Base-by-base conservation (phyloP, 805 yeast species). In the Yarrowia bubula region DNA sequence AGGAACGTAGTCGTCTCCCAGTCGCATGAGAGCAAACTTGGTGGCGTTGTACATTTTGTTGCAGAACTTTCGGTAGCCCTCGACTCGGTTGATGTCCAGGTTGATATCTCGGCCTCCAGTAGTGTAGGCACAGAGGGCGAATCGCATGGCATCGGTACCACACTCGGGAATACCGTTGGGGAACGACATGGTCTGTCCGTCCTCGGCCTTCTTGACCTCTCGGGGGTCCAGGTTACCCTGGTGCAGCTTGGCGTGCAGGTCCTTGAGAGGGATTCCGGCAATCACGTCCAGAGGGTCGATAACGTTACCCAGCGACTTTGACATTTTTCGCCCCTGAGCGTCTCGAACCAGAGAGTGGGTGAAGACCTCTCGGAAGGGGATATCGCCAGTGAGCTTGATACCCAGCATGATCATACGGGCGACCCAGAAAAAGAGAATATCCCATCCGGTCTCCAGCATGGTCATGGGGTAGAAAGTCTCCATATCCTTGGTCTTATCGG, bases 31-130 rank as follows among this genome's bases (percentile, higher is more conserved):
- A 47, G 92, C 98, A 74, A 95, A 95, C 80, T 95, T 95, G 68
- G 98, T 92, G 64, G 99, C 99, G 81, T 95, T 98, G 83, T 91
- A 95, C 72, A 95, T 95, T 86, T 95, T 95, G 86, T 95, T 95
- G 83, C 99, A 92, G 89, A 95, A 95, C 84, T 95, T 95, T 80
- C 99, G 86, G 87, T 95, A 95, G 74, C 98, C 99, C 77, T 95
- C 98, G 70, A 95, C 97, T 80, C 98, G 89, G 76, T 91, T 81
- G 71, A 95, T 92, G 76, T 95, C 98, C 76, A 95, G 83, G 80
- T 95, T 95, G 77, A 95, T 95, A 74, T 95, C 99, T 80, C 98
- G 87, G 72, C 98, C 98, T 80, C 99, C 99, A 57, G 98, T 93
- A 63, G 97, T 89, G 82, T 93, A 95, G 63, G 98, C 97, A 84